A percentile compares a stretch with the other conserved stretches of the same genome.
Conservation (phyloP, 768 basidiomycete genomes). For the Xerocomus brunneocitrinus region DNA sequence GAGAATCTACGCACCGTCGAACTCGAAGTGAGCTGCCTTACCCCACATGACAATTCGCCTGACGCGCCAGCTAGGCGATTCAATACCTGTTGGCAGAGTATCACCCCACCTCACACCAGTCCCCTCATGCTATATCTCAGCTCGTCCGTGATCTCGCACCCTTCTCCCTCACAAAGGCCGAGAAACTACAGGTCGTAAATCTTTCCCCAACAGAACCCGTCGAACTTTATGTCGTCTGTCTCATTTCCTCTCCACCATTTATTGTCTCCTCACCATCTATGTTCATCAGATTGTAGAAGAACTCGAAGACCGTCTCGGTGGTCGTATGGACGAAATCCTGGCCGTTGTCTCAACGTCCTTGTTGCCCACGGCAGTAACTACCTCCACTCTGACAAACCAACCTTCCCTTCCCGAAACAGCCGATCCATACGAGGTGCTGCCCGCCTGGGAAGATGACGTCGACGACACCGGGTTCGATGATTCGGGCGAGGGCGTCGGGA, state of each 20-base stretch:
- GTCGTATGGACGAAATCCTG: conserved; percentile 65
- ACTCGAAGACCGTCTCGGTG: conserved; percentile 74
- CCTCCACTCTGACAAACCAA: neutral
- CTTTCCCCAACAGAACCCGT: conserved; percentile 77
- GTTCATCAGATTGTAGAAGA: conserved; percentile 82
- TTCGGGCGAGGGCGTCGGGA: conserved; percentile 56
- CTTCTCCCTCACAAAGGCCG: conserved; percentile 79
- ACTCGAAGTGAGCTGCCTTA: conserved; percentile 47
- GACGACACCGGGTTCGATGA: conserved; percentile 63
- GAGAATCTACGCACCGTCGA: conserved; percentile 84
- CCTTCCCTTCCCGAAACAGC: neutral
- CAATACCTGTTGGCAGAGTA: conserved; percentile 75
- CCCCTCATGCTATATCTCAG: conserved; percentile 53
- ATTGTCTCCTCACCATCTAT: neutral
- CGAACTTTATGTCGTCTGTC: conserved; percentile 83
- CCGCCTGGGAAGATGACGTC: conserved; percentile 33
- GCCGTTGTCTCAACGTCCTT: conserved; percentile 46
- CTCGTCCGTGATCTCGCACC: conserved; percentile 65
- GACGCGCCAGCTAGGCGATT: conserved; percentile 56
- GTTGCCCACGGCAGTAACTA: conserved; percentile 6
- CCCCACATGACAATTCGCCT: neutral
- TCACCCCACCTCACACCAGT: conserved; percentile 66
- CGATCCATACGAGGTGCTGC: conserved; percentile 21
- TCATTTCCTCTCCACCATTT: neutral
- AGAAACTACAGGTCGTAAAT: conserved; percentile 92